These are phyloP conservation scores for Pseudogymnoascus sp. DNA, from an alignment of 2,329 filamentous ascomycete genomes.

Conservation along the genomic window DNA sequence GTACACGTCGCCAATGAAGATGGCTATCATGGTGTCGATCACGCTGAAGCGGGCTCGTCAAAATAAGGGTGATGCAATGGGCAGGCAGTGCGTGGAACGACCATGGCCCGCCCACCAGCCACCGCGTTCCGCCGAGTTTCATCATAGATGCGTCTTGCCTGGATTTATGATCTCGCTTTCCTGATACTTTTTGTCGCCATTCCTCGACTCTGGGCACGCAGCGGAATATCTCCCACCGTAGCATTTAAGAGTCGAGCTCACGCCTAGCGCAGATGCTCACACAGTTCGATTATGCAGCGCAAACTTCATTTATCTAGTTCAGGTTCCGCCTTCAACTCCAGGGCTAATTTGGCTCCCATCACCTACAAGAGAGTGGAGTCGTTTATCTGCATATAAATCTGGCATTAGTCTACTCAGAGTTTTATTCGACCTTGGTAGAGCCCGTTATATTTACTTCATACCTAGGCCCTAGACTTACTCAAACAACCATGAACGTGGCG, in stretches of 20 bases:
- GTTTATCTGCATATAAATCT: constrained; percentile 20
- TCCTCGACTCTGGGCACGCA: not conserved
- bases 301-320: not conserved
- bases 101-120: not conserved
- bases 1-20: not conserved
- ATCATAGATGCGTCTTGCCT: not conserved
- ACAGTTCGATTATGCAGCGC: not conserved
- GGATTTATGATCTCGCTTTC: not conserved
- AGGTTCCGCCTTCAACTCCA: constrained; percentile 15
- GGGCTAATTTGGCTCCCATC: constrained; percentile 18
- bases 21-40: not conserved
- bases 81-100: not conserved
- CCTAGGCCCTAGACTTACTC: constrained; percentile 12
- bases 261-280: not conserved
- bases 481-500: constrained; percentile 11
- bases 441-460: constrained; percentile 18
- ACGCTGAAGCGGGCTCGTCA: not conserved
- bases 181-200: not conserved
- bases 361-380: constrained; percentile 10
- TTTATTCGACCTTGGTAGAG: constrained; percentile 19
- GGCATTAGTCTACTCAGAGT: constrained; percentile 18
- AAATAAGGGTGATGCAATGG: not conserved
- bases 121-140: not conserved
- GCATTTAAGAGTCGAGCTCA: not conserved
- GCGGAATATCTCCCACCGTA: not conserved